Base-by-base conservation (phyloP, 2,329 filamentous ascomycete species). In the Herpotrichia juniperi region DNA sequence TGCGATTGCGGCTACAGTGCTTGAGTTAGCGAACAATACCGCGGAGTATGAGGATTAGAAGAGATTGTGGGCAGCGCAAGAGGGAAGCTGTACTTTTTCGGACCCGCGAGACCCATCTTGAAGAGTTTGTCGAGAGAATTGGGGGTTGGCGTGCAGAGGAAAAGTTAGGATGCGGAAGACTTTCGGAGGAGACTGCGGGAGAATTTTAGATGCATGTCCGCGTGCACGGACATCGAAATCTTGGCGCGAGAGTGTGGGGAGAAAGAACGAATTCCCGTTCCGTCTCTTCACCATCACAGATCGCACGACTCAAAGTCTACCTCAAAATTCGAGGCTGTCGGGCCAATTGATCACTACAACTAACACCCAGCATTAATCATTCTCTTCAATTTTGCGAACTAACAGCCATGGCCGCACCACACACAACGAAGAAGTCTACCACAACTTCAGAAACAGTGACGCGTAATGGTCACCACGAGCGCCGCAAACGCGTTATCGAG, bases 41-140 rank as follows among this genome's bases (percentile, higher is more conserved):
- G n/a, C n/a, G n/a, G n/a, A n/a, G 21, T 22, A 46, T 32, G 32
- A 40, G 32, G 31, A 32, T n/a, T n/a, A 24, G 22, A 14, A 11
- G 42, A 21, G 25, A 7, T 0, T 30, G n/a, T 25, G 19, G n/a
- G 24, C 17, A 30, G 17, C 54, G 19, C 11, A 22, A 16, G 31
- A 25, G 19, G 22, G 10, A 46, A 25, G 17, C 58, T 75, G 71
- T 79, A 89, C 87, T 86, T 88, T 70, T 86, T 86, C 51, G 84
- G 83, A 42, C 77, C 87, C 58, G 87, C 82, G 70, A 90, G 83
- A 75, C 87, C 87, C 87, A 91, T 91, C 26, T 47, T 72, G 60
- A 48, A 24, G 34, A 50, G 34, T 49, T 42, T 46, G 48, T 45
- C 43, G 52, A 35, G 44, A 48, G 48, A n/a, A 22, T 24, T 11